phyloP scores from a whole-genome alignment of 2,329 filamentous ascomycete species.

The Ophidiomyces ophidiicola region DNA sequence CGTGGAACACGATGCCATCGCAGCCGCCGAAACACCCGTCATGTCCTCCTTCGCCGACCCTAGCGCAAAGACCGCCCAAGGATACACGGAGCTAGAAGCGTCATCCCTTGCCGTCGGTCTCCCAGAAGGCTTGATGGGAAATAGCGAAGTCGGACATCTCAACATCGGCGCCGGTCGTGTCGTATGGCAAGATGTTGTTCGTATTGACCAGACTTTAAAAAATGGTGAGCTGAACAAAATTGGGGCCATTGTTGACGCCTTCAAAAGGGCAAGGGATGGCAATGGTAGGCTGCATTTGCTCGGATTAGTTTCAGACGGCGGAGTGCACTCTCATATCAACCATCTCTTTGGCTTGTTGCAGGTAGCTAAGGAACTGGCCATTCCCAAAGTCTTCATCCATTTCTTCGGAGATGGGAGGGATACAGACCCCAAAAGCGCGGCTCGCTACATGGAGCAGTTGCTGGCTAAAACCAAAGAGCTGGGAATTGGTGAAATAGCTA shows the following conservation, averaged over 20 bases:
- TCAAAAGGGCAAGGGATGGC: constrained; percentile 68
- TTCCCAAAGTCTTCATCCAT: constrained; percentile 93
- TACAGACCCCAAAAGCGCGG: constrained; percentile 90
- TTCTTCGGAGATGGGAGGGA: constrained; percentile 98
- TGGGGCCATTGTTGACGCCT: constrained; percentile 62
- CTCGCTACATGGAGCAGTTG: constrained; percentile 76
- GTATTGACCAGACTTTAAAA: constrained; percentile 88
- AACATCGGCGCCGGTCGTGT: constrained; percentile 97
- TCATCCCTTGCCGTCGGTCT: constrained; percentile 92
- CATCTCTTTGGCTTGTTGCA: constrained; percentile 79
- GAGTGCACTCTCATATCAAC: constrained; percentile 92
- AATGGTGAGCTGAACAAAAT: constrained; percentile 66
- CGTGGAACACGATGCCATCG: constrained; percentile 87
- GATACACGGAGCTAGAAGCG: constrained; percentile 86
- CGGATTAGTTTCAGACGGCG: constrained; percentile 86
- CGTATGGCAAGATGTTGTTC: constrained; percentile 96
- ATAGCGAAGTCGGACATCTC: constrained; percentile 95
- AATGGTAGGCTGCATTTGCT: constrained; percentile 88
- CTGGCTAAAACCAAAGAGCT: constrained; percentile 71
- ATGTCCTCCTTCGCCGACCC: constrained; percentile 73
- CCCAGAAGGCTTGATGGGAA: constrained; percentile 95
- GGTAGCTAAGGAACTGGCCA: constrained; percentile 74
- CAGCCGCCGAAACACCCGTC: constrained; percentile 78
- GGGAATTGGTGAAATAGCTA: constrained; percentile 75
- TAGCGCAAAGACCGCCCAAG: constrained; percentile 60